A percentile compares a stretch with the other conserved stretches of the same genome.
Evolutionary conservation across 257 asterid genomes (phyloP).

Genomic region (Nicotiana benthamiana): DNA sequence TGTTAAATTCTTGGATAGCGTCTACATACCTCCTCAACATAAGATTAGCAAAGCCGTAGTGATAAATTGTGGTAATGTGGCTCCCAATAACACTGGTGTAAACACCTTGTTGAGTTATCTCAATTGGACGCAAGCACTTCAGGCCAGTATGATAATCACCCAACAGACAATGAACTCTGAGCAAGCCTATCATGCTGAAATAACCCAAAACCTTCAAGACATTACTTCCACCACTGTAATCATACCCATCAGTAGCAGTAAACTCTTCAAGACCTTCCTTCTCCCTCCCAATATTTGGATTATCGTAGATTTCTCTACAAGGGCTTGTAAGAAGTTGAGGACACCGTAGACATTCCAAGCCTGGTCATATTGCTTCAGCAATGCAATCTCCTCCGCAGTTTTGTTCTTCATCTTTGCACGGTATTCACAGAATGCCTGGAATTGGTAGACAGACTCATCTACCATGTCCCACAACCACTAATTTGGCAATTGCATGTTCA

Average conservation of each 20-base stretch:
- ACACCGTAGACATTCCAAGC: constrained; percentile 98
- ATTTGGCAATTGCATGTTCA: constrained; percentile 95
- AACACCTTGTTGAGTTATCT: constrained; percentile 85
- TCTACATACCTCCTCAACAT: constrained; percentile 95
- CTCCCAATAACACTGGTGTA: constrained; percentile 88
- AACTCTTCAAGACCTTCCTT: constrained; percentile 91
- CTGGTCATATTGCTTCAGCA: constrained; percentile 65
- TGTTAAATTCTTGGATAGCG: constrained; percentile 76
- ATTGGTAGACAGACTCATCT: constrained; percentile 93
- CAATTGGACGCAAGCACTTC: constrained; percentile 81
- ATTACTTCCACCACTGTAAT: constrained; percentile 91
- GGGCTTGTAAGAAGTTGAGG: constrained; percentile 88
- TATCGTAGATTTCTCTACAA: constrained; percentile 82
- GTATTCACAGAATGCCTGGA: constrained; percentile 91
- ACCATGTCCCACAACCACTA: constrained; percentile 99
- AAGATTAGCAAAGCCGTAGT: constrained; percentile 93
- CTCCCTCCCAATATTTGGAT: constrained; percentile 77
- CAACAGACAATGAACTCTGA: constrained; percentile 93
- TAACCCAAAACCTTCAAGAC: constrained; percentile 96
- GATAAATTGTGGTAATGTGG: constrained; percentile 82
- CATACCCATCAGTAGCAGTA: constrained; percentile 91
- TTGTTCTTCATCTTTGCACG: constrained; percentile 93
- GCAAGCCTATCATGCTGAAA: constrained; percentile 95
- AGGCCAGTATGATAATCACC: constrained; percentile 97
- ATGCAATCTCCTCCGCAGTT: constrained; percentile 85